Evolutionary conservation across 169 alveolate genomes (phyloP).

Genomic region (Plasmodium vivax): DNA sequence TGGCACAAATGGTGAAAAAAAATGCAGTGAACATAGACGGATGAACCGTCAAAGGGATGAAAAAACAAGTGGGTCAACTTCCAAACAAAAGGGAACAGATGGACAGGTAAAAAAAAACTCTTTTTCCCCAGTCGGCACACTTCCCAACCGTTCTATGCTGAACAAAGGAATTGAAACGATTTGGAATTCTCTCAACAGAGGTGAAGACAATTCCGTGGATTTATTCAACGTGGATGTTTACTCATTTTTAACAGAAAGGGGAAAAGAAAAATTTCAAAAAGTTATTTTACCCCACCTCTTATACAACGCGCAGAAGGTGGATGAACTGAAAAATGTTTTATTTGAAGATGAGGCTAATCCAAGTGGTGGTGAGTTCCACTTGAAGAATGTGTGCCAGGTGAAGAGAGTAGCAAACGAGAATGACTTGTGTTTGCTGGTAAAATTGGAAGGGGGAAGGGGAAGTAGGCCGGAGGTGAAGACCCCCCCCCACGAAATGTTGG

Average conservation of each 20-base stretch:
- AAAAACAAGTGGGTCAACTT: neutral
- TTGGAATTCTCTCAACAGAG: conserved; percentile 27
- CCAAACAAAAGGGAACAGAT: neutral
- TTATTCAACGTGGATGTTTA: conserved; percentile 27
- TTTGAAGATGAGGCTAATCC: neutral
- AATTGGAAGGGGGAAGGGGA: neutral
- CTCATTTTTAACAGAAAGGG: conserved; percentile 12
- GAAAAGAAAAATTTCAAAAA: conserved; percentile 15
- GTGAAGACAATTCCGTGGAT: conserved; percentile 40
- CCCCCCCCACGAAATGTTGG: neutral
- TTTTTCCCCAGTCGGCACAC: neutral
- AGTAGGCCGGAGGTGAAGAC: neutral
- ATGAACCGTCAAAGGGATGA: neutral
- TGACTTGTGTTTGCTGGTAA: conserved; percentile 7
- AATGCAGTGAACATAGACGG: neutral
- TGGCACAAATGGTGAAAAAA: neutral
- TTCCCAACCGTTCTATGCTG: neutral
- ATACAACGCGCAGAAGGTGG: neutral
- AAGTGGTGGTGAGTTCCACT: neutral
- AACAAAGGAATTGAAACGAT: neutral
- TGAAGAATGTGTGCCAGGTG: conserved; percentile 8
- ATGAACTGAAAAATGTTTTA: neutral
- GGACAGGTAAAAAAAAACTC: neutral
- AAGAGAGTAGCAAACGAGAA: conserved; percentile 64
- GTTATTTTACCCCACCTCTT: conserved; percentile 30